Conservation (phyloP, 2,329 filamentous ascomycete species). For the Aspergillus pseudonomiae region DNA sequence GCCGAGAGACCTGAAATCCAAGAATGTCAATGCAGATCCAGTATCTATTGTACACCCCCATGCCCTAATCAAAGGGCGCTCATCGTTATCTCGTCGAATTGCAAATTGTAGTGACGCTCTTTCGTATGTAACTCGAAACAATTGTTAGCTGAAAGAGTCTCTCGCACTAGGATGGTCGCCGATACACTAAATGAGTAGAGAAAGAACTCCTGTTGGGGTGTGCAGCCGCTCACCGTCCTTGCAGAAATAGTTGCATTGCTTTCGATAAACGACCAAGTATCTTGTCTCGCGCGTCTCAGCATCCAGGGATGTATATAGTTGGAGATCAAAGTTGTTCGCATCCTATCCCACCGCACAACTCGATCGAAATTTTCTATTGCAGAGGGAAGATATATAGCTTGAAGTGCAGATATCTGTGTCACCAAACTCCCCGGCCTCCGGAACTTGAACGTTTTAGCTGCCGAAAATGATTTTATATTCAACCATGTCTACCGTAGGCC, state of each 20-base stretch:
- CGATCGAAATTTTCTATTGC: background rate
- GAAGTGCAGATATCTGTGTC: background rate
- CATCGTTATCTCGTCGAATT: background rate
- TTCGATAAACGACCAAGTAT: background rate
- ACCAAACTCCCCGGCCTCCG: background rate
- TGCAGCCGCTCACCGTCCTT: background rate
- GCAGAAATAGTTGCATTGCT: background rate
- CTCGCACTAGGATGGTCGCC: background rate
- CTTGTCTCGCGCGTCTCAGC: background rate
- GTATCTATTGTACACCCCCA: background rate
- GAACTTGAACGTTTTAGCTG: background rate
- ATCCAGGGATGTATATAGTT: background rate
- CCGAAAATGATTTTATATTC: background rate
- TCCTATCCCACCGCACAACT: background rate
- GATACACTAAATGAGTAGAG: background rate
- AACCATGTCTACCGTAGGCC: background rate
- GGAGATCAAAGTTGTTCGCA: background rate
- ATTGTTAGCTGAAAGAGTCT: background rate
- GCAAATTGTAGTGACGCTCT: background rate
- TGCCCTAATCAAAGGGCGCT: background rate
- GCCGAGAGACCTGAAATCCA: background rate
- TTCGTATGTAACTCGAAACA: background rate
- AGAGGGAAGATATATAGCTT: background rate
- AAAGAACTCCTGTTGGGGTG: background rate
- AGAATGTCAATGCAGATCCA: background rate